These are phyloP conservation scores for Abrus pulchellus DNA, from an alignment of 306 rosid species.

Conservation along the genomic window DNA sequence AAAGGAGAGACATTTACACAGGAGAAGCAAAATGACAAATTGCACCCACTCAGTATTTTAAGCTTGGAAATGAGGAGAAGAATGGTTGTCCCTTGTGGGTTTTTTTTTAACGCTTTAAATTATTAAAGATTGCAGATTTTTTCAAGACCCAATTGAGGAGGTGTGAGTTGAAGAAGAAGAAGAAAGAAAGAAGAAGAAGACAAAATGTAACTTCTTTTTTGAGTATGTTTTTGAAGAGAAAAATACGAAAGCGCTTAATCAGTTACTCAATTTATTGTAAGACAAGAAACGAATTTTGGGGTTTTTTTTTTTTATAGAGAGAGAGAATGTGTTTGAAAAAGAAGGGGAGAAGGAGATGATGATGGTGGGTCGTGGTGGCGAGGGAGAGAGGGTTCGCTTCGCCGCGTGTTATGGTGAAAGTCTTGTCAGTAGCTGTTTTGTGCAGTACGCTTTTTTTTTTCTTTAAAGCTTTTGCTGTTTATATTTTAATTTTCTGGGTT, in stretches of 20 bases:
- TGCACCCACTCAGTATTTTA: conserved; percentile 18
- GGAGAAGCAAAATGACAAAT: conserved; percentile 1
- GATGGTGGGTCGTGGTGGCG: conserved; percentile 52
- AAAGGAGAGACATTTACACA: neutral
- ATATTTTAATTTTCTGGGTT: neutral
- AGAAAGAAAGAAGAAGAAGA: neutral
- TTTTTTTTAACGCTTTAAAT: conserved; percentile 14
- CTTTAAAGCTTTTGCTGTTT: no score
- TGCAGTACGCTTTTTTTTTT: neutral
- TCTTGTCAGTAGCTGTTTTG: conserved; percentile 32
- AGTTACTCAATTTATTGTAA: conserved; percentile 38
- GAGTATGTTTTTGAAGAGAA: neutral
- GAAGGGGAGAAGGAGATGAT: neutral
- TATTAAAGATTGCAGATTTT: conserved; percentile 34
- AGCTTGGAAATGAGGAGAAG: neutral
- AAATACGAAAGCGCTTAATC: neutral
- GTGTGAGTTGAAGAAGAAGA: neutral
- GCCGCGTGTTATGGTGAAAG: conserved; percentile 70
- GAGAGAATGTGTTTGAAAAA: neutral
- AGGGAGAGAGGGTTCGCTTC: conserved; percentile 47
- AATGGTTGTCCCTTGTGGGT: neutral
- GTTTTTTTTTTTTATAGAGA: neutral
- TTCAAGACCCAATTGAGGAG: neutral
- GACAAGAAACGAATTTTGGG: conserved; percentile 28
- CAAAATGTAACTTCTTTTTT: conserved; percentile 31